Evolutionary conservation across 2,329 filamentous ascomycete genomes (phyloP), one percentile per base, ranked within the genome.

Genomic region (Elsinoe arachidis): DNA sequence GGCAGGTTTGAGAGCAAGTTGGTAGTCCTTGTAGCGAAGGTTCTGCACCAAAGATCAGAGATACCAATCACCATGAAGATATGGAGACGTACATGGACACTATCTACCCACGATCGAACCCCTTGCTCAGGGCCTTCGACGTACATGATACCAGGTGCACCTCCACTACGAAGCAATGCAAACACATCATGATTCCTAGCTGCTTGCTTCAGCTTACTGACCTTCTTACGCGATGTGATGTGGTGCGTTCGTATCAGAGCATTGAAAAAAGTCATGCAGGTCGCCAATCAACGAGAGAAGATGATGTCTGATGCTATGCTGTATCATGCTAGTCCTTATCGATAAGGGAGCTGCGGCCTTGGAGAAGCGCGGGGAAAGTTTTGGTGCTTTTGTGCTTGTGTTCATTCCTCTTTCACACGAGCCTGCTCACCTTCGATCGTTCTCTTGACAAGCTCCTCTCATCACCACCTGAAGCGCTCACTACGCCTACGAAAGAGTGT

Each of bases 221-320:
- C 78, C 67, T 91, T 91, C 68, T 89, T 90, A 62, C 86, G 84
- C 0, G 85, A 90, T 3, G 86, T 90, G 66, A 91, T 90, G 69
- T 91, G 87, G 64, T 91, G 87, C 0, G 87, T 91, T 55, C 86
- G 81, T 60, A 91, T 88, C 46, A 91, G 74, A 30, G 85, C 80
- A 66, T 81, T 80, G 66, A 72, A 78, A 17, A 69, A 55, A 55
- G 33, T 30, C 54, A 56, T 56, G n/a, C 34, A 38, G 19, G 19
- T 51, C 7, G 17, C 21, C 14, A 17, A 15, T 43, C 15, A n/a
- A 30, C 35, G n/a, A 21, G 44, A 26, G 17, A 47, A 12, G 21
- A 17, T 4, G 14, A 26, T 5, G n/a, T 5, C 17, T 14, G 14
- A 17, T 14, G 26, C 14, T 51, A n/a, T 10, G 15, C 21, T 34